Percentiles rank a stretch among this genome's conserved stretches.
These are phyloP conservation scores for Tolypocladium tropicale DNA, from an alignment of 2,329 filamentous ascomycete species.

Conservation along the genomic window DNA sequence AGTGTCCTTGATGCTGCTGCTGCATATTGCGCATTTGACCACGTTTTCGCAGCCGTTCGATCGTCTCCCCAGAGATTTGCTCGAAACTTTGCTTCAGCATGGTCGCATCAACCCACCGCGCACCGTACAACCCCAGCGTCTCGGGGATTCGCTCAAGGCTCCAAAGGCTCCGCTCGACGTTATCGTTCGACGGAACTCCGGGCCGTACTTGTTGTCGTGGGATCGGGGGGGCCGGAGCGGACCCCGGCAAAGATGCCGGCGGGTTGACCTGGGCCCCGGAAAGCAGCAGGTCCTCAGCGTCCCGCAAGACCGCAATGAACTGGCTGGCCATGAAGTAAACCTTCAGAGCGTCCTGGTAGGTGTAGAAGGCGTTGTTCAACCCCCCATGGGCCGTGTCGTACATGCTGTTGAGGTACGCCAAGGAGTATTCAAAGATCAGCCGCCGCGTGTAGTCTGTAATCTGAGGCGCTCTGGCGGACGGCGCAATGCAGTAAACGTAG, in stretches of 20 bases:
- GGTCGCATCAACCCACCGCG: constrained; percentile 48
- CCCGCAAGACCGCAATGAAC: constrained; percentile 49
- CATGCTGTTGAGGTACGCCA: constrained; percentile 71
- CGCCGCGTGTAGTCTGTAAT: constrained; percentile 68
- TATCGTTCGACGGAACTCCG: constrained; percentile 31
- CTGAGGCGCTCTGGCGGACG: constrained; percentile 61
- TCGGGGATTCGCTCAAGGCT: constrained; percentile 44
- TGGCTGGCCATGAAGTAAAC: constrained; percentile 66
- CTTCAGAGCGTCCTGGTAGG: constrained; percentile 79
- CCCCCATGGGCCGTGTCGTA: constrained; percentile 54
- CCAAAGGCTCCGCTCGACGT: constrained; percentile 43
- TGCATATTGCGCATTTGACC: constrained; percentile 21
- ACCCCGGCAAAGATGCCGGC: constrained; percentile 34
- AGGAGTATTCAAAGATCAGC: constrained; percentile 77
- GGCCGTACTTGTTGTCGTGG: constrained; percentile 30
- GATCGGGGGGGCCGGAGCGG: constrained; percentile 40
- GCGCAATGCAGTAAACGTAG: constrained; percentile 80
- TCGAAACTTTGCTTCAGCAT: constrained; percentile 45
- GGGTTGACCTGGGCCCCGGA: constrained; percentile 35
- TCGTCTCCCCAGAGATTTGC: constrained; percentile 32
- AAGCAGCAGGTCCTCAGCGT: constrained; percentile 46
- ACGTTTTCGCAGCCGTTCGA: constrained; percentile 31
- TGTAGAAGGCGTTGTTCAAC: constrained; percentile 58
- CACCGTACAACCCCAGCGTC: constrained; percentile 45
- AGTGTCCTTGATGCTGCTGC: constrained; percentile 23